Base-by-base conservation (phyloP, 495 filamentous ascomycete genomes). In the Penicillium mononematosum region DNA sequence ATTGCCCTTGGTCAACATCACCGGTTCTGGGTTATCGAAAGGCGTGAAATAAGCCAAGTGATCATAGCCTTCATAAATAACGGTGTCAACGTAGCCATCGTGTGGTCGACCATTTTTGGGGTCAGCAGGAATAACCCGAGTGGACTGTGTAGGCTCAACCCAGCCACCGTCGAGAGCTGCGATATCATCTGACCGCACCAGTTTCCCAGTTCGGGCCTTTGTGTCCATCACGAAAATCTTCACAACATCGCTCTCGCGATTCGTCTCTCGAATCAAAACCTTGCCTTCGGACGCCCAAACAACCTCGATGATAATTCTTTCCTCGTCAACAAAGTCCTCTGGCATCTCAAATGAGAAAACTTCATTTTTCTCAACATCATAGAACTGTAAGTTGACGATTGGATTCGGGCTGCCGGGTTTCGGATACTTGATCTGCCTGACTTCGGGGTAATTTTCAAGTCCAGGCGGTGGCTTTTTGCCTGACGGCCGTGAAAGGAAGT, bases 21-120 rank as follows among this genome's bases (percentile, higher is more conserved):
- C 71, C 19, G 94, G 93, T 3, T 88, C 71, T 1, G 88, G 73
- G 64, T 87, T 92, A 51, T 98, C 88, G 25, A 98, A 66, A 10
- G 94, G 94, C n/a, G 88, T 85, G 68, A 98, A 98, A 67, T 98
- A 98, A 0, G 86, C 95, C 52, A 98, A 76, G 64, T 98, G 94
- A 62, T 96, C 91, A 64, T 88, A 89, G 48, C 91, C 88, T 39
- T 96, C 82, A 66, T 93, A 77, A 53, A 97, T 88, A 42, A 98
- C 76, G 0, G 89, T 92, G 72, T 98, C 94, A 58, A 98, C 84
- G 66, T 98, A 98, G 4, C 94, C 94, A 68, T 95, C 90, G 20
- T 92, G 71, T 36, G 79, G 77, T 11, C 94, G 85, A 16, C 90
- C 90, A 60, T 89, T 92, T 22, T 70, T 61, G 38, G 88, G 84